These are phyloP conservation scores for Malus sylvestris DNA, from an alignment of 306 rosid species.

Conservation along the genomic window DNA sequence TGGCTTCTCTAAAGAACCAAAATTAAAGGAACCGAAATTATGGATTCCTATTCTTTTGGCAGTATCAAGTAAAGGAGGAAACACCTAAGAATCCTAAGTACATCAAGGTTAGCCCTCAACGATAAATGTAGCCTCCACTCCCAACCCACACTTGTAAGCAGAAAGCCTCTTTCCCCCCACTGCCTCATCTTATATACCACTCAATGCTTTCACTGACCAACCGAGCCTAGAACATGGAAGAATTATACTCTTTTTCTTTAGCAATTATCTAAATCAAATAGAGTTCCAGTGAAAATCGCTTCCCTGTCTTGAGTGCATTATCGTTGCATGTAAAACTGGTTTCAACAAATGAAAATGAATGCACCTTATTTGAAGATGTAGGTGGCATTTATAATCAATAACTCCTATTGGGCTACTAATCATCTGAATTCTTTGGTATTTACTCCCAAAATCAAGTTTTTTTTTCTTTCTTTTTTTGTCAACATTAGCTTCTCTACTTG, in stretches of 20 bases:
- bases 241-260: not conserved
- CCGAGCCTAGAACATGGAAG: not conserved
- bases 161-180: not conserved
- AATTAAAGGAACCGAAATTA: too few species aligned
- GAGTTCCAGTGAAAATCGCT: not conserved
- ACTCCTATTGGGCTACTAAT: not conserved
- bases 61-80: not conserved
- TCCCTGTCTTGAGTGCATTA: not conserved
- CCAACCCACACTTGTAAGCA: not conserved
- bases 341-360: not conserved
- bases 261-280: not conserved
- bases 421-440: not conserved
- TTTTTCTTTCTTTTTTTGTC: too few species aligned
- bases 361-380: not conserved
- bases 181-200: not conserved
- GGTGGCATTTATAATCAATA: not conserved
- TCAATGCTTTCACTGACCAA: not conserved
- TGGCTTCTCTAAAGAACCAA: not conserved
- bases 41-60: not conserved
- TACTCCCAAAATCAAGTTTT: not conserved
- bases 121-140: not conserved
- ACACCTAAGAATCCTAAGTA: not conserved
- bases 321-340: not conserved
- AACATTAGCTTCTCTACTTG: not conserved
- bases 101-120: not conserved